phyloP scores from a whole-genome alignment of 2,329 filamentous ascomycete genomes.

The Peltaster fructicola region DNA sequence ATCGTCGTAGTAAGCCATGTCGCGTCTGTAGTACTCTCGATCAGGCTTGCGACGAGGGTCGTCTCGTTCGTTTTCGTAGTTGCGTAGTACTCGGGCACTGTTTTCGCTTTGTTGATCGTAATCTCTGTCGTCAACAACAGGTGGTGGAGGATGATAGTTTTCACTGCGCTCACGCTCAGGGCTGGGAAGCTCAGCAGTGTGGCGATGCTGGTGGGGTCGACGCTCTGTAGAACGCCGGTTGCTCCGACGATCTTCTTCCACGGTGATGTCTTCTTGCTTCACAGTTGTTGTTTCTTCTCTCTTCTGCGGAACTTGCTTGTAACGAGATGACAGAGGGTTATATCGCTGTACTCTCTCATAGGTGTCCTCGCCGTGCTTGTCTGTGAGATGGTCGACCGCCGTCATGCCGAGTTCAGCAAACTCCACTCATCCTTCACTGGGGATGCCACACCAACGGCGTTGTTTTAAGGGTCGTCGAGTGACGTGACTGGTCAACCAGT shows the following conservation, averaged over 20 bases:
- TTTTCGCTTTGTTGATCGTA: slow-evolving; percentile 10
- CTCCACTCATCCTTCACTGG: too few species aligned
- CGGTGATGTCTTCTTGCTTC: not conserved
- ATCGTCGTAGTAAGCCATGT: not conserved
- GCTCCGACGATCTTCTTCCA: slow-evolving; percentile 1
- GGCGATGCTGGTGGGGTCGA: slow-evolving; percentile 3
- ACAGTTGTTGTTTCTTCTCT: not conserved
- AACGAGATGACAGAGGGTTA: slow-evolving; percentile 2
- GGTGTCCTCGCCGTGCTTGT: slow-evolving; percentile 12
- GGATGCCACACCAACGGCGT: too few species aligned
- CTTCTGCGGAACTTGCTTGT: slow-evolving; percentile 1
- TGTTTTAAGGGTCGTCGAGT: too few species aligned
- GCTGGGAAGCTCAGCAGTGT: slow-evolving; percentile 1
- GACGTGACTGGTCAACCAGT: too few species aligned
- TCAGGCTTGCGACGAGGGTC: slow-evolving; percentile 14
- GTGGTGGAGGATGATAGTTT: slow-evolving; percentile 3
- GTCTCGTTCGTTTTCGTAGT: slow-evolving; percentile 16
- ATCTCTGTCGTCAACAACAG: slow-evolving; percentile 6
- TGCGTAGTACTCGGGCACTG: slow-evolving; percentile 10
- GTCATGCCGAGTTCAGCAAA: slow-evolving; percentile 13
- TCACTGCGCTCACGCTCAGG: slow-evolving; percentile 3
- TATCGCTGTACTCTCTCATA: slow-evolving; percentile 10
- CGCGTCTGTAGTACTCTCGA: not conserved
- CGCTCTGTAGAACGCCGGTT: slow-evolving; percentile 1
- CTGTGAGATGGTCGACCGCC: slow-evolving; percentile 9